Evolutionary conservation across 208 protist species (phyloP), one percentile per base, ranked within the genome.

Genomic region (Blechomonas ayalai): DNA sequence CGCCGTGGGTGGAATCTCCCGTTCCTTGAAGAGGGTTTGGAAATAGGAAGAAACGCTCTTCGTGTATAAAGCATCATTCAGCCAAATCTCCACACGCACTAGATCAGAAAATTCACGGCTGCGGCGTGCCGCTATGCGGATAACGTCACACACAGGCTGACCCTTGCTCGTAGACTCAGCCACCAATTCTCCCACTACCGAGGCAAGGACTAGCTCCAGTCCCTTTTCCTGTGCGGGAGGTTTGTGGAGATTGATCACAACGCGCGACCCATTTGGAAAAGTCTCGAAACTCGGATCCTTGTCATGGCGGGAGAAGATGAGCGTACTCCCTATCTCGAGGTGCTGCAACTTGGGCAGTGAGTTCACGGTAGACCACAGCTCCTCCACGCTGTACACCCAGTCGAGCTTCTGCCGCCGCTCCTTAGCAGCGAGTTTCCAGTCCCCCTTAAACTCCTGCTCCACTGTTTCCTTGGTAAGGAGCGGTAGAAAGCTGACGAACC

Each of bases 301-400:
- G 50, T 85, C 76, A 31, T 90, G 72, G 32, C 85, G 74, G 0
- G 85, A 59, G 41, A 94, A 82, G 31, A 94, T 83, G 59, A 84
- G 77, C 15, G 70, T 87, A 60, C 70, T 83, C 27, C 85, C 82
- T 27, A 73, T 72, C 35, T 66, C 76, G 34, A 94, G 63, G 43
- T 86, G 70, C 27, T 90, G 79, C 3, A 94, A 59, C 36, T 78
- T 80, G 0, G 85, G 85, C 5, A 94, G 66, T 19, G 85, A 94
- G 47, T 94, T 94, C 19, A 94, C 68, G 7, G 82, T 90, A 6
- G 85, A 94, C 82, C 85, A 94, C 18, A 90, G 53, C 67, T 94
- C 85, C 54, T 94, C 81, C 24, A 94, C 82, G 19, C 73, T 81
- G 9, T 60, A 77, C 28, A 94, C 65, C 59, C 74, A 90, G 67